Conservation (phyloP, 345 rosid genomes). For the Mangifera indica region DNA sequence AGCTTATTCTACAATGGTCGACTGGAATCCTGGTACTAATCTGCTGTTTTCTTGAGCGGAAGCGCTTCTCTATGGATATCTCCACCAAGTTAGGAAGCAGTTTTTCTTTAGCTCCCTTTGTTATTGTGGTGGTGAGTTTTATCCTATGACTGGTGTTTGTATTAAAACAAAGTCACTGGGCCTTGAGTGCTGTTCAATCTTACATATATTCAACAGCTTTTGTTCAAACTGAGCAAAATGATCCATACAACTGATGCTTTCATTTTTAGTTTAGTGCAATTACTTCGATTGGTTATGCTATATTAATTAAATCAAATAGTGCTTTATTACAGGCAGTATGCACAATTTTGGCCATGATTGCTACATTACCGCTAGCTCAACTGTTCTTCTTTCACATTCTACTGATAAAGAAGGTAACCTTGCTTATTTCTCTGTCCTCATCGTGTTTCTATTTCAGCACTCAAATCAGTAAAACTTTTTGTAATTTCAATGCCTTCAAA, state of each 20-base stretch:
- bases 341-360: constrained; percentile 90
- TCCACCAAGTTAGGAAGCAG: constrained; percentile 92
- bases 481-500: too few species aligned
- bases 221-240: background rate
- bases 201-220: background rate
- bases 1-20: constrained; percentile 94
- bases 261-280: background rate
- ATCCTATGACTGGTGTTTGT: background rate
- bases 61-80: constrained; percentile 62
- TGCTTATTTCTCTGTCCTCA: constrained; percentile 3
- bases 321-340: constrained; percentile 60
- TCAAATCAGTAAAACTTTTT: too few species aligned
- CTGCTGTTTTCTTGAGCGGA: constrained; percentile 76
- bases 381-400: constrained; percentile 97
- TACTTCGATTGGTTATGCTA: background rate
- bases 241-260: background rate
- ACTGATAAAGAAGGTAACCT: constrained; percentile 77
- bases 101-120: constrained; percentile 84
- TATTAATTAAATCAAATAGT: constrained; percentile 8
- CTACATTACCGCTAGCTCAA: constrained; percentile 90
- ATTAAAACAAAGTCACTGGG: background rate
- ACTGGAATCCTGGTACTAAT: constrained; percentile 83
- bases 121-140: constrained; percentile 82
- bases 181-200: background rate
- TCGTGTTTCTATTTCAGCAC: background rate